A percentile compares a stretch with the other conserved stretches of the same genome.
Evolutionary conservation across 306 rosid species (phyloP).

Genomic region (Dalbergia cochinchinensis): DNA sequence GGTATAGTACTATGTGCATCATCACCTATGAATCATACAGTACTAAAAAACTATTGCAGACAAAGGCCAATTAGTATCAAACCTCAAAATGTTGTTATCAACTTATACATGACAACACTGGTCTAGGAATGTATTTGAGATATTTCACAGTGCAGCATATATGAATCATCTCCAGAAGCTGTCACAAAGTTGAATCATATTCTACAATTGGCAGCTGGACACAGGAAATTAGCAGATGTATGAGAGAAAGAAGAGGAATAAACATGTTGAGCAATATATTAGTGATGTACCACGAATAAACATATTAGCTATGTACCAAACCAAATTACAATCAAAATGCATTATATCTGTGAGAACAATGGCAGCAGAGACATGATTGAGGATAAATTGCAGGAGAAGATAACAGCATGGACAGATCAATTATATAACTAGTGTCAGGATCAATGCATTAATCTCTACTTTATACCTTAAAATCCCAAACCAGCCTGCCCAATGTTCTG

Average conservation of each 20-base stretch:
- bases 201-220: conserved; percentile 87
- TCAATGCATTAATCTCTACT: conserved; percentile 28
- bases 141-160: conserved; percentile 38
- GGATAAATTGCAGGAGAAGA: conserved; percentile 12
- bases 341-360: conserved; percentile 23
- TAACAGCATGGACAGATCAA: conserved; percentile 12
- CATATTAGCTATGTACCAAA: neutral
- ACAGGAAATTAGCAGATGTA: conserved; percentile 36
- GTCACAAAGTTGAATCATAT: conserved; percentile 56
- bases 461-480: conserved; percentile 16
- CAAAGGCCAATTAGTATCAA: conserved; percentile 4
- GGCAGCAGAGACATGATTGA: conserved; percentile 31
- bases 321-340: conserved; percentile 25
- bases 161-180: conserved; percentile 37
- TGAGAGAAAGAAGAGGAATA: conserved; percentile 7
- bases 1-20: neutral
- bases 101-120: conserved; percentile 19
- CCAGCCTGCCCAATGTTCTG: conserved; percentile 2
- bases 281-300: neutral
- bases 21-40: conserved; percentile 3
- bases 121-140: conserved; percentile 12
- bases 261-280: conserved; percentile 3
- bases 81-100: conserved; percentile 8
- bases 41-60: neutral
- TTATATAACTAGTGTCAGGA: conserved; percentile 8